phyloP scores from a whole-genome alignment of 495 filamentous ascomycete genomes.

The Penicillium bovifimosum region DNA sequence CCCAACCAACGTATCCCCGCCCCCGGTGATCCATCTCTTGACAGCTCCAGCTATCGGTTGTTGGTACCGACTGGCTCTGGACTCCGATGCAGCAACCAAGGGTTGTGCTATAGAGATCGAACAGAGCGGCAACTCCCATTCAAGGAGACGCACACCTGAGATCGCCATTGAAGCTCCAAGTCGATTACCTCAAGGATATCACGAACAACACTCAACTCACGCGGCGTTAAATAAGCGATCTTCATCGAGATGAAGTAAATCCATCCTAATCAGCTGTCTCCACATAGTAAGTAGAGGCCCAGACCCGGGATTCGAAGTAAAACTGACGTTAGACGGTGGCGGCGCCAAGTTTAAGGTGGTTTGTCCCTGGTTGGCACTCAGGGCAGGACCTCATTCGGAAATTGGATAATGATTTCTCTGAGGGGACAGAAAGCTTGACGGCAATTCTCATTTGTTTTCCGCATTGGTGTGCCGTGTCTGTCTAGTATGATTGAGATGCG shows the following conservation, averaged over 20 bases:
- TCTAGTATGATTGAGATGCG: not conserved
- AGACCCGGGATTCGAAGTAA: slow-evolving; percentile 19
- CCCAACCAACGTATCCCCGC: slow-evolving; percentile 3
- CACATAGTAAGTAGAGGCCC: slow-evolving; percentile 5
- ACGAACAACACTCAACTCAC: not conserved
- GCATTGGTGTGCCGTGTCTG: not conserved
- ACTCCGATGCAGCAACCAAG: slow-evolving; percentile 7
- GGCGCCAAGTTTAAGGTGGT: slow-evolving; percentile 7
- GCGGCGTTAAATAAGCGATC: not conserved
- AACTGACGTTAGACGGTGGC: slow-evolving; percentile 25
- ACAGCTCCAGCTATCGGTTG: slow-evolving; percentile 11
- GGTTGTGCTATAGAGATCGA: not conserved
- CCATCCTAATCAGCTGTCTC: not conserved
- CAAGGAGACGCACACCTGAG: not conserved
- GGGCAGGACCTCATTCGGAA: slow-evolving; percentile 10
- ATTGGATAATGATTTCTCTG: not conserved
- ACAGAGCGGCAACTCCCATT: not conserved
- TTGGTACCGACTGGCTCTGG: slow-evolving; percentile 17
- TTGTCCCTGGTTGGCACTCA: slow-evolving; percentile 16
- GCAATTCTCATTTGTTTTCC: slow-evolving; percentile 2
- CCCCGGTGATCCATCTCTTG: slow-evolving; percentile 6
- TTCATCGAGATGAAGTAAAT: not conserved
- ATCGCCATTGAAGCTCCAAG: not conserved
- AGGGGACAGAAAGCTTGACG: slow-evolving; percentile 19
- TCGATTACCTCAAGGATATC: not conserved